Base-by-base conservation (phyloP, 306 rosid species). In the Prunus persica region DNA sequence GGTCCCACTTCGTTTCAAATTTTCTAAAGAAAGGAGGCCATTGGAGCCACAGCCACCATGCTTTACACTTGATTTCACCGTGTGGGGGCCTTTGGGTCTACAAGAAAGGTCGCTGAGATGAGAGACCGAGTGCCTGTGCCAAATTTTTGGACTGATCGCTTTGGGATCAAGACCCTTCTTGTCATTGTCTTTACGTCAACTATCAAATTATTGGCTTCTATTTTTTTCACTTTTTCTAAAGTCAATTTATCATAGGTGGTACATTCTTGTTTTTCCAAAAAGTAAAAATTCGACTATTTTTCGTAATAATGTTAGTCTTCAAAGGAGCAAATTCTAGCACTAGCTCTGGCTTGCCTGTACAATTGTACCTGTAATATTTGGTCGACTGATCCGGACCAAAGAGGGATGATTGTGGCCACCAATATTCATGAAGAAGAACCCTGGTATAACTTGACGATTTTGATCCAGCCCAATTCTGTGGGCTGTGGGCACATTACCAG, bases 121-220 rank as follows among this genome's bases (percentile, higher is more conserved):
- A 18, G 8, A 15, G 9, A 38, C 8, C 2, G n/a, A 2, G 54
- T 38, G n/a, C 34, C 76, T 5, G 67, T 1, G 43, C 22, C 14
- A 69, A 78, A 78, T 78, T 30, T 69, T 73, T 77, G 61, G 71
- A 69, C 54, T 34, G 4, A 57, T 43, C 46, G 69, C 47, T 19
- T 41, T 41, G 67, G 75, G 80, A 52, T 75, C 41, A 32, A 12
- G 72, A 22, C 72, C 43, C 51, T 14, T 45, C n/a, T 41, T 15
- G 67, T 30, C 67, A 15, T 30, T 63, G 22, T 63, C 67, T 13
- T 12, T 7, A 38, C 52, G 12, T 27, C 65, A 27, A 22, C 32
- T 2, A 20, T 9, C 28, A 8, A 20, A 20, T 5, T 20, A 20
- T 22, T 60, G 65, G 22, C 30, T 25, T 6, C 1, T 58, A 3